These are phyloP conservation scores for Kewa caespitosa DNA, from an alignment of 179 eudicot genomes.

Conservation along the genomic window DNA sequence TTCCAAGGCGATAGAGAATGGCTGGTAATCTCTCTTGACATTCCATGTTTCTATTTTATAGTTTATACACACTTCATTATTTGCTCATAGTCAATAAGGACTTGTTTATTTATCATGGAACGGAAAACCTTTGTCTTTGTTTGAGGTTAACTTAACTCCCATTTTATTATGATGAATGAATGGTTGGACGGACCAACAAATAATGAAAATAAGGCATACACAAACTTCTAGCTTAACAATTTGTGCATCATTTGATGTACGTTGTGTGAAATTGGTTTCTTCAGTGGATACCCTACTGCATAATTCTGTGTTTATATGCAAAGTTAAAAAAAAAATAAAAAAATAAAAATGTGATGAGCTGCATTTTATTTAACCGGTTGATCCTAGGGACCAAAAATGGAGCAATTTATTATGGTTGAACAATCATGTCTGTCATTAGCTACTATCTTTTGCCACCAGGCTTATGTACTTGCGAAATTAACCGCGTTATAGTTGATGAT, in stretches of 20 bases:
- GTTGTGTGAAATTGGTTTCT: neutral
- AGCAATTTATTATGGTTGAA: neutral
- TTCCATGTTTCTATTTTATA: constrained; percentile 8
- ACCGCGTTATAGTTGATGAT: neutral
- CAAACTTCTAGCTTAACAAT: neutral
- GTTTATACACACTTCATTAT: neutral
- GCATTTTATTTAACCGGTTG: neutral
- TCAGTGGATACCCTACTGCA: neutral
- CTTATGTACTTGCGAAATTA: neutral
- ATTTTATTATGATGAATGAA: neutral
- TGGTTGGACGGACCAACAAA: neutral
- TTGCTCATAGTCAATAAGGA: neutral
- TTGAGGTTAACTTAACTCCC: neutral
- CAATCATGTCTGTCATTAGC: neutral
- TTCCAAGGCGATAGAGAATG: constrained; percentile 94
- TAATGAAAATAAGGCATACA: neutral
- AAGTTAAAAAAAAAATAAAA: no score
- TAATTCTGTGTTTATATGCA: neutral
- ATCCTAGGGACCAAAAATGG: neutral
- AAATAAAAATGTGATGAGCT: neutral
- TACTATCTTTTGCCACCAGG: neutral
- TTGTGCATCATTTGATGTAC: neutral
- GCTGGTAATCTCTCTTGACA: constrained; percentile 66
- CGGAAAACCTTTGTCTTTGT: neutral
- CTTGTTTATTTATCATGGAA: neutral